Evolutionary conservation across 345 rosid genomes (phyloP).

Genomic region (Eucalyptus polybractea): DNA sequence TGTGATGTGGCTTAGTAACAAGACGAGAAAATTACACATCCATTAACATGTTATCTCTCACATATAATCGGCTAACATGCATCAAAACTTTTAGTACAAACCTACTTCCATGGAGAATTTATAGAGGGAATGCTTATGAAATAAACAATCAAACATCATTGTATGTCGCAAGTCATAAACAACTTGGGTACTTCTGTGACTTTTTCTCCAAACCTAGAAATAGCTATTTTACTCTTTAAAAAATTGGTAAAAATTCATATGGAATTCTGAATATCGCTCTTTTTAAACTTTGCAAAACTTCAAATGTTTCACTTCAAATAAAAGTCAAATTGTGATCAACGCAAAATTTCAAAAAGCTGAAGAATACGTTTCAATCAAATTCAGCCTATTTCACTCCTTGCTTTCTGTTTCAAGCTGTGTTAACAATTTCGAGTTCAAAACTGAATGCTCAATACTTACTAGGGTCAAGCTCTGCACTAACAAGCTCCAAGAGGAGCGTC

Average conservation of each 20-base stretch:
- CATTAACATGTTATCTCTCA: background rate
- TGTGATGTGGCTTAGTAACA: background rate
- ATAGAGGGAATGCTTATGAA: background rate
- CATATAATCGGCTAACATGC: background rate
- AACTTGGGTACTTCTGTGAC: background rate
- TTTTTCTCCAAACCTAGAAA: background rate
- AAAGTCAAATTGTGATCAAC: background rate
- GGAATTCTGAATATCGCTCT: background rate
- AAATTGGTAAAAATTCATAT: background rate
- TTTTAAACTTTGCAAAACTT: background rate
- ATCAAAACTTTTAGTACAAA: background rate
- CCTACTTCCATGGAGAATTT: background rate
- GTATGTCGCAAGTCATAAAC: background rate
- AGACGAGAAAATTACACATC: background rate
- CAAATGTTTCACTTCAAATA: background rate
- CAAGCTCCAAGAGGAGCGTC: constrained; percentile 40
- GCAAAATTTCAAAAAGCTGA: background rate
- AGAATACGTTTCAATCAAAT: background rate
- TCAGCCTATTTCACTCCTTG: background rate
- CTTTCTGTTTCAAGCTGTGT: background rate
- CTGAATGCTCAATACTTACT: constrained; percentile 11
- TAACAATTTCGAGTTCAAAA: background rate
- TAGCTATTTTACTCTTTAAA: background rate
- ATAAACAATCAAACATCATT: background rate
- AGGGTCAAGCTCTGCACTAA: constrained; percentile 37